These are phyloP conservation scores for Capillidium heterosporum DNA, from an alignment of 371 early-diverging fungal species.

Conservation along the genomic window DNA sequence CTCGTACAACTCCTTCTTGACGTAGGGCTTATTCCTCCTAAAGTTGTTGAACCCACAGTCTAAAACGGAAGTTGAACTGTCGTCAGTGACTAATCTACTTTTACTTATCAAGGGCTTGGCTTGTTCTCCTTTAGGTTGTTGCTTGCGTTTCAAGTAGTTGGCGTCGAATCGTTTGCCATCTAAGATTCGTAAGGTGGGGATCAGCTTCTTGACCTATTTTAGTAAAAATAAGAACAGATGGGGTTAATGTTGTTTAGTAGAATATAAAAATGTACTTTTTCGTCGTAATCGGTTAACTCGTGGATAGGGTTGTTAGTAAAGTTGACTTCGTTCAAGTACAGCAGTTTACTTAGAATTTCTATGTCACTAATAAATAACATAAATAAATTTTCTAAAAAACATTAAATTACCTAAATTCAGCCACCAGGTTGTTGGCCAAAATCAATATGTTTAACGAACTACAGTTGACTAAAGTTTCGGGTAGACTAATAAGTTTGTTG, in stretches of 20 bases:
- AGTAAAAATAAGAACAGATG: neutral
- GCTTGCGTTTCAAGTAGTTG: constrained; percentile 47
- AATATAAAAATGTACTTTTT: constrained; percentile 41
- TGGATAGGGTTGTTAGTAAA: constrained; percentile 63
- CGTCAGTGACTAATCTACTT: too few species aligned
- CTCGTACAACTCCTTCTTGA: too few species aligned
- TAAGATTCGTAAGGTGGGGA: constrained; percentile 52
- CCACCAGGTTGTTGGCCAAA: constrained; percentile 47
- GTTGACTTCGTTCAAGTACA: constrained; percentile 45
- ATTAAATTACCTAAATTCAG: constrained; percentile 25
- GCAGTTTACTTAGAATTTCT: constrained; percentile 35
- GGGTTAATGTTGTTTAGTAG: neutral
- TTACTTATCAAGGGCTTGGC: too few species aligned
- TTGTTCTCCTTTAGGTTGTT: too few species aligned
- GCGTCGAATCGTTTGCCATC: constrained; percentile 70
- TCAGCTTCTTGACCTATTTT: neutral
- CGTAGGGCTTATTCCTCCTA: too few species aligned
- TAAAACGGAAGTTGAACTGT: too few species aligned
- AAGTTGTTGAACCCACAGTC: too few species aligned
- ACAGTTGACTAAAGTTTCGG: constrained; percentile 33
- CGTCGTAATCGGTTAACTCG: constrained; percentile 35
- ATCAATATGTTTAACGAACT: constrained; percentile 45
- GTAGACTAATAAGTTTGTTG: constrained; percentile 45
- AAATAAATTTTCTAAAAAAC: neutral
- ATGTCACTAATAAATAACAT: constrained; percentile 19